Evolutionary conservation across 345 rosid species (phyloP).

Genomic region (Turnera subulata): DNA sequence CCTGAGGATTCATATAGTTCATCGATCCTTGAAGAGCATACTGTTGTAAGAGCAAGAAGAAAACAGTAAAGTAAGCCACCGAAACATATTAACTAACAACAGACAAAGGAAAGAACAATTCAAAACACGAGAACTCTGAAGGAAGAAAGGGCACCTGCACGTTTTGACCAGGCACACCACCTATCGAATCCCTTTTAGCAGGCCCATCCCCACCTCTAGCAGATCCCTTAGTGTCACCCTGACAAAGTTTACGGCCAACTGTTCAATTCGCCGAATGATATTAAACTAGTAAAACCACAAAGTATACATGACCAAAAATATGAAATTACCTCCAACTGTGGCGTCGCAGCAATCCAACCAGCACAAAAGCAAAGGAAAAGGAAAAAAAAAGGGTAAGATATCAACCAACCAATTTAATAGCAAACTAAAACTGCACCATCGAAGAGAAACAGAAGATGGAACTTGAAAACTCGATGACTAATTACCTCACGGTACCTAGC

Average conservation of each 20-base stretch:
- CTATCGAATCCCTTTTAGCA: constrained; percentile 48
- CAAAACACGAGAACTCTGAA: constrained; percentile 7
- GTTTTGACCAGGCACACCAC: constrained; percentile 46
- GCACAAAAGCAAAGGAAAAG: too few species aligned
- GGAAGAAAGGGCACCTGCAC: constrained; percentile 36
- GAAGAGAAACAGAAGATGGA: neutral
- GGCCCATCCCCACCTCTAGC: constrained; percentile 61
- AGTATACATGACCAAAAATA: neutral
- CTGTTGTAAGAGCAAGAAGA: constrained; percentile 27
- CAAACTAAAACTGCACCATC: neutral
- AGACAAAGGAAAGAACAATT: neutral
- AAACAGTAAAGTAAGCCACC: constrained; percentile 8
- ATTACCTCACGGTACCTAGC: constrained; percentile 55
- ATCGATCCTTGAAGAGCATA: constrained; percentile 39
- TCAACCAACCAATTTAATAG: too few species aligned
- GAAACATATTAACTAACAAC: constrained; percentile 2
- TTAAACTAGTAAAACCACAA: too few species aligned
- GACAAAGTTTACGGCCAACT: constrained; percentile 13
- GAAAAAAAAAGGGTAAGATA: too few species aligned
- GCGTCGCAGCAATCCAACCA: constrained; percentile 21
- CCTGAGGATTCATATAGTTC: constrained; percentile 43
- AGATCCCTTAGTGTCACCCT: constrained; percentile 77
- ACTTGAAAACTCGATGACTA: neutral
- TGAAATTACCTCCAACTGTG: constrained; percentile 66
- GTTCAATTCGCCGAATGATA: too few species aligned